Base-by-base conservation (phyloP, 2,329 filamentous ascomycete species). In the Microsporum canis region DNA sequence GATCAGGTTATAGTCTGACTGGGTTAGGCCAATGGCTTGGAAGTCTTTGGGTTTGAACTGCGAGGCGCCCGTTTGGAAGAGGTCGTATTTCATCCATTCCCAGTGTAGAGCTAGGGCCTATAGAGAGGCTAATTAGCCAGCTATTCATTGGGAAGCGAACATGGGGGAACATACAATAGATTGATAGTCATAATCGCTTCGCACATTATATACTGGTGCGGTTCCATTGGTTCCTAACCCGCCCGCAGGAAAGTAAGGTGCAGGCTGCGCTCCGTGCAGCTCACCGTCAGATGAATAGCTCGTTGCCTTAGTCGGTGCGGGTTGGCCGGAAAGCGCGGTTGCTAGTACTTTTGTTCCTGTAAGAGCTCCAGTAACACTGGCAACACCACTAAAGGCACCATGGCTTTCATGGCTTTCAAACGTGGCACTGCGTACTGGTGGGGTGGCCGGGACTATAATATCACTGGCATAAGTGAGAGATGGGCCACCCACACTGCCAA, bases 101-200 rank as follows among this genome's bases (percentile, higher is more conserved):
- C 91, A 87, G 70, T 92, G 91, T 0, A 92, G 77, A 8, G 82
- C 88, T 10, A 94, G 78, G 0, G 84, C 81, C 74, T 76, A 53
- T 31, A 51, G 14, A 29, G 55, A 39, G 7, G 12, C 27, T 60
- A n/a, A 34, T 58, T 27, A 58, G 27, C 14, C 51, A 33, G 12
- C 12, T 33, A 56, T 17, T 17, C 12, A 29, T 8, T 17, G 51
- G 1, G 6, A 33, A 17, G 17, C 17, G 36, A 33, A 27, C 7
- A 12, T 6, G 7, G 5, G 12, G n/a, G 14, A 43, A 65, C 71
- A 49, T 68, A 76, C 74, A 64, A 94, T 79, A 0, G 88, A 91
- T 70, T 92, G 81, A 70, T 87, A 94, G 72, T 94, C 89, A 69
- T 91, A 94, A 69, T 95, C 89, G 64, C 86, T 89, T 67, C 89